Evolutionary conservation across 2,329 filamentous ascomycete genomes (phyloP).

Genomic region (Ophiocordyceps polyrhachis-furcata): DNA sequence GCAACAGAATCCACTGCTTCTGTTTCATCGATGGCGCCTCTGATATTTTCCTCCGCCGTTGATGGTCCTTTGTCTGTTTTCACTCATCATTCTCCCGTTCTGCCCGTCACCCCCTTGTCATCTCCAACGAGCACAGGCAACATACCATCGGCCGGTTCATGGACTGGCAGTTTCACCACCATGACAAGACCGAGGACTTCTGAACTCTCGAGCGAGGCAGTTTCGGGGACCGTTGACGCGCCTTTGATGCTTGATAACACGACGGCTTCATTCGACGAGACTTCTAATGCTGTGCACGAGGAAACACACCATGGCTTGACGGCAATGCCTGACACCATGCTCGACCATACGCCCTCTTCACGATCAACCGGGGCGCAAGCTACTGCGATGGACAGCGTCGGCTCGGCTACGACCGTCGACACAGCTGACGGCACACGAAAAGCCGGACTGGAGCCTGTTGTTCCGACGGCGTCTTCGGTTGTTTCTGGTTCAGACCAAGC

Average conservation of each 20-base stretch:
- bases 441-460: not conserved
- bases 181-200: not conserved
- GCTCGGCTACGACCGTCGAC: not conserved
- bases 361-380: not conserved
- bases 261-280: not conserved
- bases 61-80: not conserved
- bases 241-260: not conserved
- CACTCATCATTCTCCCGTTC: not conserved
- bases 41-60: not conserved
- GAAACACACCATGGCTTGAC: too few relatives aligned
- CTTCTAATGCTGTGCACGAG: not conserved
- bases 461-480: not conserved
- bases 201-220: not conserved
- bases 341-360: not conserved
- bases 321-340: not conserved
- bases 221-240: not conserved
- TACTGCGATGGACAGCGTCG: not conserved
- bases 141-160: not conserved
- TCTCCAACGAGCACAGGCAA: not conserved
- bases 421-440: not conserved
- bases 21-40: too few relatives aligned
- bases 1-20: not conserved
- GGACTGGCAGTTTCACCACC: not conserved
- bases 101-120: not conserved
- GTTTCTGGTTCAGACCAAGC: not conserved